Evolutionary conservation across 2,329 filamentous ascomycete species (phyloP), one percentile per base, ranked within the genome.

Genomic region (Clarireedia hainanense): DNA sequence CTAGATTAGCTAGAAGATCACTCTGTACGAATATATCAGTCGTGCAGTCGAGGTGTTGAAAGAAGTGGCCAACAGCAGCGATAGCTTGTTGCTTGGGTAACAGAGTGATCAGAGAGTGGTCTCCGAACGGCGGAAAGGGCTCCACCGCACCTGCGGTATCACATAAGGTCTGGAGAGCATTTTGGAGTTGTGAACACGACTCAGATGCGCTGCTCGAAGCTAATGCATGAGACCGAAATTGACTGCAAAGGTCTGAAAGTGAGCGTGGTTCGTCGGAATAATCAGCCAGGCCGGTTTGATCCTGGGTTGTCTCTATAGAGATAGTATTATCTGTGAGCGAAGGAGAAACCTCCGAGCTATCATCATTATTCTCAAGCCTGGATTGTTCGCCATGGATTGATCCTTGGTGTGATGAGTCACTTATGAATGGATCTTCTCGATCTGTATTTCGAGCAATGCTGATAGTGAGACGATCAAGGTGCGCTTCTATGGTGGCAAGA

Each of bases 391-490:
- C 39, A n/a, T 20, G 6, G 6, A 14, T 20, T n/a, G 39, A 40
- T 40, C 5, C 17, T 14, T 20, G 14, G 39, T 9, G 39, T 40
- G 39, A 20, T n/a, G 15, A 40, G 39, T 15, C 39, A 20, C 15
- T 40, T n/a, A 2, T n/a, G 39, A 9, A 40, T 40, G 39, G 15
- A 7, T 40, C 39, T 40, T 40, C 27, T 30, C 27, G 27, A 12
- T 30, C 27, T 30, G 12, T 12, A 30, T 30, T 30, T 30, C 27
- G 39, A 15, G 39, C 2, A 30, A 45, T 53, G 42, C 24, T 53
- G 40, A 34, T 9, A 53, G 50, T 46, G 26, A 56, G 27, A 37
- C 53, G 53, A 40, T 40, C 47, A 24, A 56, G 53, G 47, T 56
- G 47, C 7, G 53, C 46, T 40, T 56, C 53, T 45, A 51, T 56